Evolutionary conservation across 192 early-diverging fungal species (phyloP), one percentile per base, ranked within the genome.

Genomic region (Umbelopsis ramanniana): DNA sequence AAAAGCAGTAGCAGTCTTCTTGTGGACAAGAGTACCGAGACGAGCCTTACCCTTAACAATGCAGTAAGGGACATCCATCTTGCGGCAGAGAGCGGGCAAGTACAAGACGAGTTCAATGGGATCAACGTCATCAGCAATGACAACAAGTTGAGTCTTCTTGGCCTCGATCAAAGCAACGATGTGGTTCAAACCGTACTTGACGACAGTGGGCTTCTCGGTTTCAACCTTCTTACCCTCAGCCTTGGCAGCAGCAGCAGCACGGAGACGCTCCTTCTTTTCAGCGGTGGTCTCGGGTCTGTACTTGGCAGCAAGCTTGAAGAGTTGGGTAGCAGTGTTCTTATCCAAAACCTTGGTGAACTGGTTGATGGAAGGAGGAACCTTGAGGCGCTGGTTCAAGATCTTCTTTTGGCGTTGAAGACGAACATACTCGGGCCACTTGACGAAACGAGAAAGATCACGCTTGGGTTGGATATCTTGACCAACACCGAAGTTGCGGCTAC

Each of bases 131-230:
- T 97, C 89, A 82, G 97, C 97, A 85, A 98, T 98, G 79, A 98
- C 89, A 52, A 98, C 97, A 70, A 98, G 89, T 85, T 92, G 86
- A 81, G 97, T 95, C 91, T 97, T 96, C 93, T 98, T 98, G 86
- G 91, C 89, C 89, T 98, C 97, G 70, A 98, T 84, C 38, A 98
- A 87, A 69, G 92, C 93, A 76, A 95, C 95, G 78, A 98, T 92
- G 89, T 98, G 97, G 91, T 98, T 98, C 82, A 98, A 94, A 86
- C 97, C 97, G 86, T 95, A 95, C 94, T 99, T 97, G 87, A 99
- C 92, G 69, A 93, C 82, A 73, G 89, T 81, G 67, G 95, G 95
- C 93, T 97, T 97, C 89, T 93, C 92, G 76, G 90, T 81, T 23
- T 72, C 84, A 76, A 93, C 92, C 67, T 90, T 86, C 91, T 94